These are phyloP conservation scores for Harrya chromipes DNA, from an alignment of 768 basidiomycete genomes.

Conservation along the genomic window DNA sequence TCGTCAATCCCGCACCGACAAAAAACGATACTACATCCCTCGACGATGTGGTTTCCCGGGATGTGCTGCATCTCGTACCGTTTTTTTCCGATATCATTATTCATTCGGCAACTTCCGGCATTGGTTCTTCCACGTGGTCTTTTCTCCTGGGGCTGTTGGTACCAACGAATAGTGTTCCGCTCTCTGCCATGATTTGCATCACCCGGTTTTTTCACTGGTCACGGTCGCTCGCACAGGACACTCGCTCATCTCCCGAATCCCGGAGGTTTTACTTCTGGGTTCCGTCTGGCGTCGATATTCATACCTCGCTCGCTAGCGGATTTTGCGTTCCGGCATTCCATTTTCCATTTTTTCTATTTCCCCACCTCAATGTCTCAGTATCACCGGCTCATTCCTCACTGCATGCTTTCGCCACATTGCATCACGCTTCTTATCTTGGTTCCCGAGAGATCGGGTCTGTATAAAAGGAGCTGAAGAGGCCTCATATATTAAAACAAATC, in stretches of 20 bases:
- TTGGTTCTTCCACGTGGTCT: constrained; percentile 26
- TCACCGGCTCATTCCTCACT: constrained; percentile 34
- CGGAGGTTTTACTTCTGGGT: constrained; percentile 30
- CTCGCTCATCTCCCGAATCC: constrained; percentile 16
- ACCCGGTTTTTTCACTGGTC: constrained; percentile 32
- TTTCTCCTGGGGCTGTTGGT: constrained; percentile 33
- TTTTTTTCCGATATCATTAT: constrained; percentile 41
- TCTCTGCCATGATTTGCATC: constrained; percentile 28
- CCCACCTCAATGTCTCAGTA: constrained; percentile 42
- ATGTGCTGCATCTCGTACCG: constrained; percentile 15
- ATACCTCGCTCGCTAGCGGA: constrained; percentile 41
- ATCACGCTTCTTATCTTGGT: constrained; percentile 34
- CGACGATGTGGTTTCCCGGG: constrained; percentile 18
- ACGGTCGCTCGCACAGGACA: constrained; percentile 40
- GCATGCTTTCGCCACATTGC: constrained; percentile 43
- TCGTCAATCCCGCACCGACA: constrained; percentile 7
- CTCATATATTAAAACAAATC: constrained; percentile 27
- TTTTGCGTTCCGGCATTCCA: constrained; percentile 19
- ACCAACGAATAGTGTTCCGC: constrained; percentile 28
- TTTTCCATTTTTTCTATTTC: constrained; percentile 27
- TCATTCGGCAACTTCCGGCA: constrained; percentile 37
- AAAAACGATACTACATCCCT: constrained; percentile 7
- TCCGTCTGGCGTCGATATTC: constrained; percentile 40
- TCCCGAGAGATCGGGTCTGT: constrained; percentile 34
- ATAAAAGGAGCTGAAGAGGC: constrained; percentile 37